These are phyloP conservation scores for Fusarium sp. DNA, from an alignment of 2,329 filamentous ascomycete genomes.

Conservation along the genomic window DNA sequence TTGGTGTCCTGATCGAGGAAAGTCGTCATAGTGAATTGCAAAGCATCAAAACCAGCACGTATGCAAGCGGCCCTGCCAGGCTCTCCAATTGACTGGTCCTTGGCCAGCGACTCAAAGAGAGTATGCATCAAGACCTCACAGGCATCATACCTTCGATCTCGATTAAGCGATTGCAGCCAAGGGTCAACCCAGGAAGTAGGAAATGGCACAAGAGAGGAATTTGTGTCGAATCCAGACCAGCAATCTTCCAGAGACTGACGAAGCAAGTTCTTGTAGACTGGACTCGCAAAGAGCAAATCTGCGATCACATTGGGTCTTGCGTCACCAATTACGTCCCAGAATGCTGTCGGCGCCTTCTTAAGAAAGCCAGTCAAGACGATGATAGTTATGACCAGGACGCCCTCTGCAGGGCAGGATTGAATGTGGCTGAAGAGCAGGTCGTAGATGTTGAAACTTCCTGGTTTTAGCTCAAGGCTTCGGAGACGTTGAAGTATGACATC, in stretches of 20 bases:
- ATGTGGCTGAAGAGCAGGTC: constrained; percentile 69
- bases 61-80: constrained; percentile 72
- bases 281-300: constrained; percentile 85
- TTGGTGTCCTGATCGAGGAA: constrained; percentile 62
- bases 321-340: constrained; percentile 89
- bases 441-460: constrained; percentile 71
- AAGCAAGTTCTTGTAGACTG: constrained; percentile 72
- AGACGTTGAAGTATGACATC: constrained; percentile 82
- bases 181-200: constrained; percentile 83
- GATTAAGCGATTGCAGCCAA: constrained; percentile 81
- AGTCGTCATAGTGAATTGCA: constrained; percentile 67
- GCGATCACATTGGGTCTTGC: constrained; percentile 83
- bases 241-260: constrained; percentile 66
- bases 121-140: constrained; percentile 83
- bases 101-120: constrained; percentile 74
- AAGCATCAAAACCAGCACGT: constrained; percentile 71
- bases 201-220: constrained; percentile 64
- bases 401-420: constrained; percentile 59
- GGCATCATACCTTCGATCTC: constrained; percentile 80
- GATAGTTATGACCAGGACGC: constrained; percentile 75
- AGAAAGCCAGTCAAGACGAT: constrained; percentile 78
- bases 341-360: constrained; percentile 79
- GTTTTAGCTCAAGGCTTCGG: constrained; percentile 79
- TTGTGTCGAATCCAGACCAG: constrained; percentile 56
- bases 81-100: constrained; percentile 65